phyloP scores from a whole-genome alignment of 768 basidiomycete species.

The Trametes villosa region DNA sequence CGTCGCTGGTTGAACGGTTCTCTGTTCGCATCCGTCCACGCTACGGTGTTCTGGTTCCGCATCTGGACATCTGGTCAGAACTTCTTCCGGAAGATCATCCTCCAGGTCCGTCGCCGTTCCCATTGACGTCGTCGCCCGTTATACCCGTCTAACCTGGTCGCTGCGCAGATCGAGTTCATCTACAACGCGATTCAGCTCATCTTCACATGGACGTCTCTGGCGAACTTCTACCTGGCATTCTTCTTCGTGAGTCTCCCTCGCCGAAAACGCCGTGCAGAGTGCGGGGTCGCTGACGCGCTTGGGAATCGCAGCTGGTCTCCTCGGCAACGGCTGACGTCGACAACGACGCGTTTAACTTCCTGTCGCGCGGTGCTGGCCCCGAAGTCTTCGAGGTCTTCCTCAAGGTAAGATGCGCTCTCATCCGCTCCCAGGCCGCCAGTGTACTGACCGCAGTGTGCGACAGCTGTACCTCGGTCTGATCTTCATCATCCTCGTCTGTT shows the following conservation, averaged over 20 bases:
- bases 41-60: constrained; percentile 85
- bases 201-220: constrained; percentile 93
- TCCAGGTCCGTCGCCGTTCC: constrained; percentile 46
- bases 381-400: constrained; percentile 80
- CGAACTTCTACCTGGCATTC: constrained; percentile 93
- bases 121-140: background rate
- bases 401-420: constrained; percentile 41
- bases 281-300: constrained; percentile 6
- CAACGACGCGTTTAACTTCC: constrained; percentile 80
- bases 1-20: constrained; percentile 90
- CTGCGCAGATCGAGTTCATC: no score
- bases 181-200: constrained; percentile 59
- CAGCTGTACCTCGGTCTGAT: constrained; percentile 84
- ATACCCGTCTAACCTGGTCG: no score
- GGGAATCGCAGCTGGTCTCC: constrained; percentile 63
- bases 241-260: constrained; percentile 73
- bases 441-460: background rate
- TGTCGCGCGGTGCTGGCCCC: constrained; percentile 71
- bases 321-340: constrained; percentile 64
- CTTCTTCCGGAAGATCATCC: constrained; percentile 77
- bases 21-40: constrained; percentile 91
- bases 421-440: background rate
- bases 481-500: constrained; percentile 83
- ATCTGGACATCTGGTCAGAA: constrained; percentile 94
- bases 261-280: constrained; percentile 15